Evolutionary conservation across 768 basidiomycete genomes (phyloP).

Genomic region (Mycena polygramma): DNA sequence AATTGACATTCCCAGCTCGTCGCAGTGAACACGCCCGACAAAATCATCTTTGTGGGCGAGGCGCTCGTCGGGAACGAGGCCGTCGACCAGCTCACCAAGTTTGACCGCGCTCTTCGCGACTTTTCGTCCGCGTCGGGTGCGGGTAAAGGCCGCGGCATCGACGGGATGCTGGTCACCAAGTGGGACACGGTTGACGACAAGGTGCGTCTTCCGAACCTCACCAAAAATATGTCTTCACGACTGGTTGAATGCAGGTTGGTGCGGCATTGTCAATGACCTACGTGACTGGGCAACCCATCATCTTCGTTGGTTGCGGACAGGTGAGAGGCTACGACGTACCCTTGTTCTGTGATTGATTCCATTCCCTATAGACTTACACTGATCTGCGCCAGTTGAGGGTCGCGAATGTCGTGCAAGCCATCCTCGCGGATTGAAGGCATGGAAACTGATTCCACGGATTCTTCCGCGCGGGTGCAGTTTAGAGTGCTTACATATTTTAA

Average conservation of each 20-base stretch:
- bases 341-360: constrained; percentile 9
- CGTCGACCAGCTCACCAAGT: constrained; percentile 97
- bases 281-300: constrained; percentile 97
- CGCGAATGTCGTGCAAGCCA: constrained; percentile 92
- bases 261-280: constrained; percentile 99
- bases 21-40: constrained; percentile 94
- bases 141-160: constrained; percentile 90
- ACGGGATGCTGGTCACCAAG: constrained; percentile 98
- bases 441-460: not conserved
- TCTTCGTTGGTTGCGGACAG: constrained; percentile 99
- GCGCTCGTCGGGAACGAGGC: constrained; percentile 99
- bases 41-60: constrained; percentile 98
- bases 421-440: constrained; percentile 76
- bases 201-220: constrained; percentile 54
- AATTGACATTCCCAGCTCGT: constrained; percentile 71
- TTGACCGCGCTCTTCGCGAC: constrained; percentile 93
- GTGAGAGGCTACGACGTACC: constrained; percentile 50
- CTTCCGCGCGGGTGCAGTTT: not conserved
- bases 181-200: constrained; percentile 99
- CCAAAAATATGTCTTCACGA: not conserved
- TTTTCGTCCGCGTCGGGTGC: constrained; percentile 83
- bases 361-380: constrained; percentile 84
- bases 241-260: constrained; percentile 75
- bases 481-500: too few relatives aligned
- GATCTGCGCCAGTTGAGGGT: constrained; percentile 93